Percentiles rank a stretch among this genome's conserved stretches.
Conservation (phyloP, 1,284 basidiomycete genomes). For the Coriolopsis trogii region DNA sequence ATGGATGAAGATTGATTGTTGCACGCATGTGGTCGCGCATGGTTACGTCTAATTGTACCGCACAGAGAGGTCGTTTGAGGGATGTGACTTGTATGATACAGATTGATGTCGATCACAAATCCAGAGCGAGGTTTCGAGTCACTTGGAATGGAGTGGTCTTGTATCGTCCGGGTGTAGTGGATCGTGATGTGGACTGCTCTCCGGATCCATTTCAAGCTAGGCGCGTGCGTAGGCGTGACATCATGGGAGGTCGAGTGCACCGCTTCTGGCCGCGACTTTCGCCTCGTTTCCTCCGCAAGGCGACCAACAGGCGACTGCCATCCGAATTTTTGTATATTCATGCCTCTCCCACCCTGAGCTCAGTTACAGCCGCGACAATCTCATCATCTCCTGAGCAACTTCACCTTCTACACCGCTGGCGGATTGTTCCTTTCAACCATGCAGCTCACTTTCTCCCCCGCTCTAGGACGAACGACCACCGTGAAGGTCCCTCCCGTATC, state of each 20-base stretch:
- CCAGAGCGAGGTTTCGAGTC: background rate
- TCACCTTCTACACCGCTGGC: constrained; percentile 7
- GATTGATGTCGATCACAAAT: background rate
- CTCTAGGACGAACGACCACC: constrained; percentile 19
- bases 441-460: constrained; percentile 25
- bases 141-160: too few relatives aligned
- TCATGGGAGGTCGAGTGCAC: background rate
- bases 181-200: too few relatives aligned
- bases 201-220: too few relatives aligned
- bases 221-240: background rate
- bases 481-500: constrained; percentile 18
- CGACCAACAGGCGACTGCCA: background rate
- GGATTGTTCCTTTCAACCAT: constrained; percentile 11
- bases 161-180: too few relatives aligned
- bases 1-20: constrained; percentile 7
- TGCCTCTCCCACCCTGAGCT: background rate
- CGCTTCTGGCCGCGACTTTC: background rate
- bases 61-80: too few relatives aligned
- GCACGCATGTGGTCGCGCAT: background rate
- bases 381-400: background rate
- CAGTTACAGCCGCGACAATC: background rate
- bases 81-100: background rate
- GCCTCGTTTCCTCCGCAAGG: constrained; percentile 17
- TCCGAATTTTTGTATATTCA: constrained; percentile 1
- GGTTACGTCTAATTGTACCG: background rate